phyloP scores from a whole-genome alignment of 768 basidiomycete species.

The Holtermannia corniformis region DNA sequence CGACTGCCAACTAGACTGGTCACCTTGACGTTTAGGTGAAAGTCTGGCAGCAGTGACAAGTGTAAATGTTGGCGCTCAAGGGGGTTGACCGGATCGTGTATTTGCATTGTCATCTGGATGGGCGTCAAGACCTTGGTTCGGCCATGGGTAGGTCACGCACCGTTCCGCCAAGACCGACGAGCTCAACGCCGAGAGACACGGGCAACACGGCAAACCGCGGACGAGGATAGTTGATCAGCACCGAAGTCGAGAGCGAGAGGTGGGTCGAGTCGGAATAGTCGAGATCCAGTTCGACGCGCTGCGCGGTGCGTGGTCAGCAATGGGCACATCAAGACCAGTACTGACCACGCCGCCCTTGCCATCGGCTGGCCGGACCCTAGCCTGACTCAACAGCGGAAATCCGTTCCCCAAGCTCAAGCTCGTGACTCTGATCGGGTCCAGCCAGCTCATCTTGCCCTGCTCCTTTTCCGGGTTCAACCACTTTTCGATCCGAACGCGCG shows the following conservation, averaged over 20 bases:
- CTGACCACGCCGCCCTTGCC: slow-evolving; percentile 41
- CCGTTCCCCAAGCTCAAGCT: slow-evolving; percentile 71
- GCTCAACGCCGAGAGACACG: slow-evolving; percentile 67
- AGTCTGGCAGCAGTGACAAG: slow-evolving; percentile 75
- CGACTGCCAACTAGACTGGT: slow-evolving; percentile 89
- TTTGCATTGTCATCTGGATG: slow-evolving; percentile 29
- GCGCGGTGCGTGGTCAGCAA: neutral
- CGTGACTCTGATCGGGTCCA: slow-evolving; percentile 82
- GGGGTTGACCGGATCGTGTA: slow-evolving; percentile 41
- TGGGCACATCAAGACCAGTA: neutral
- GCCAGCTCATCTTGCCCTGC: slow-evolving; percentile 50
- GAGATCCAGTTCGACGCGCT: slow-evolving; percentile 77
- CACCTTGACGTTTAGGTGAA: slow-evolving; percentile 74
- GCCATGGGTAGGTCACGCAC: slow-evolving; percentile 40
- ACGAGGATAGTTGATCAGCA: slow-evolving; percentile 45
- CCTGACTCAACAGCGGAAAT: slow-evolving; percentile 68
- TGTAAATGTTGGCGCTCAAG: slow-evolving; percentile 48
- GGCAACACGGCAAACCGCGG: slow-evolving; percentile 46
- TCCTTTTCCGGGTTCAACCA: slow-evolving; percentile 57
- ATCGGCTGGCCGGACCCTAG: slow-evolving; percentile 50
- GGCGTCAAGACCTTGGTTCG: neutral
- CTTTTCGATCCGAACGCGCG: slow-evolving; percentile 65
- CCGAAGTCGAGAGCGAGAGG: slow-evolving; percentile 45
- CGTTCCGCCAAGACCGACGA: slow-evolving; percentile 75
- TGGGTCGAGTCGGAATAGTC: slow-evolving; percentile 75